These are phyloP conservation scores for Penicillium brasilianum DNA, from an alignment of 2,329 filamentous ascomycete species.

Conservation along the genomic window DNA sequence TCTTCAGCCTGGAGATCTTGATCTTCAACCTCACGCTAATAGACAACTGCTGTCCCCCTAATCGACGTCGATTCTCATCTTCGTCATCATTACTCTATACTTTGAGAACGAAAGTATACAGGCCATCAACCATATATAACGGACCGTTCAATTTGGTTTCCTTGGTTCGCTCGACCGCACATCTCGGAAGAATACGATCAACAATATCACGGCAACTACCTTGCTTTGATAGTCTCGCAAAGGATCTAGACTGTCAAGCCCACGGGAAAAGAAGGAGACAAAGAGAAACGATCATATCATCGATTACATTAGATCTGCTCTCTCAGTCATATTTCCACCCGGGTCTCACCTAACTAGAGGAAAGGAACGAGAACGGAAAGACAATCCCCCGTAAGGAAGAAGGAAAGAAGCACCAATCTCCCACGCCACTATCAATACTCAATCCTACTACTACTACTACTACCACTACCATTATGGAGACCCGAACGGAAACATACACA, in stretches of 20 bases:
- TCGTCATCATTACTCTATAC: neutral
- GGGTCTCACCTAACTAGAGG: neutral
- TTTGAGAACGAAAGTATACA: neutral
- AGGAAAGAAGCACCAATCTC: neutral
- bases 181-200: conserved; percentile 1
- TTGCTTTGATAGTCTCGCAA: neutral
- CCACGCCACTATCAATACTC: neutral
- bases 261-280: neutral
- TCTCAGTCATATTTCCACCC: neutral
- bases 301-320: neutral
- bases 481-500: conserved; percentile 25
- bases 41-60: neutral
- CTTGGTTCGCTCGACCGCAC: conserved; percentile 2
- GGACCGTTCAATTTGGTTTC: neutral
- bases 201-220: neutral
- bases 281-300: neutral
- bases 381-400: neutral
- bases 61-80: no score
- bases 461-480: conserved; percentile 17
- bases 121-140: neutral
- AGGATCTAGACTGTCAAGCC: neutral
- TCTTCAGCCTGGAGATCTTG: neutral
- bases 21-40: neutral
- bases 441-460: neutral
- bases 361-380: neutral